These are phyloP conservation scores for Yamadazyma mexicana DNA, from an alignment of 1,139 yeast genomes.

Conservation along the genomic window DNA sequence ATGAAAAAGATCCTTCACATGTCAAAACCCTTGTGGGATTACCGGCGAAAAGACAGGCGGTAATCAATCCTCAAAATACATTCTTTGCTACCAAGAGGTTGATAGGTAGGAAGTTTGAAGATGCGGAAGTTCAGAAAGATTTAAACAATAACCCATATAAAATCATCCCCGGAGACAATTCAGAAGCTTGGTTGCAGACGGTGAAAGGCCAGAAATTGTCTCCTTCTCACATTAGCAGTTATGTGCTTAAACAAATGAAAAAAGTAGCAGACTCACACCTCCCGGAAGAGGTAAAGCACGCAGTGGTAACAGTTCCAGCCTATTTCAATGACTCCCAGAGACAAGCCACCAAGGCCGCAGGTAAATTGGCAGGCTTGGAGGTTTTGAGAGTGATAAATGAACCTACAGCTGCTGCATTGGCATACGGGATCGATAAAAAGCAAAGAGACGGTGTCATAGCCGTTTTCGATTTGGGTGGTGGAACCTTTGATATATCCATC, in stretches of 20 bases:
- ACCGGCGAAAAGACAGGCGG: slow-evolving; percentile 99
- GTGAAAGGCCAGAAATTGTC: slow-evolving; percentile 93
- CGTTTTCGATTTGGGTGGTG: slow-evolving; percentile 97
- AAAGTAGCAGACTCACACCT: slow-evolving; percentile 73
- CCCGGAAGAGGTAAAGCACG: slow-evolving; percentile 63
- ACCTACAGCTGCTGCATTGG: slow-evolving; percentile 66
- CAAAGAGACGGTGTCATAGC: slow-evolving; percentile 68
- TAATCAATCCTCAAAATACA: slow-evolving; percentile 97
- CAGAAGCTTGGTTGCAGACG: slow-evolving; percentile 98
- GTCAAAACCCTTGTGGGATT: slow-evolving; percentile 91
- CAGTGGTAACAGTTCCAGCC: slow-evolving; percentile 73
- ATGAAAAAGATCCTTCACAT: slow-evolving; percentile 80
- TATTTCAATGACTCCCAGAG: slow-evolving; percentile 64
- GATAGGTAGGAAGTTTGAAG: slow-evolving; percentile 98
- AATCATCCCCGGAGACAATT: slow-evolving; percentile 92
- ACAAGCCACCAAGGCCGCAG: slow-evolving; percentile 65
- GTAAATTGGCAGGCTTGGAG: slow-evolving; percentile 60
- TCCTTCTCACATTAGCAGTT: slow-evolving; percentile 97
- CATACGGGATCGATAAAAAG: slow-evolving; percentile 66
- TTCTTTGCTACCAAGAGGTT: slow-evolving; percentile 97
- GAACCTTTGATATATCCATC: slow-evolving; percentile 97
- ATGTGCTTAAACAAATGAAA: slow-evolving; percentile 92
- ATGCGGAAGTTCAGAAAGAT: slow-evolving; percentile 94
- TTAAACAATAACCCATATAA: slow-evolving; percentile 95
- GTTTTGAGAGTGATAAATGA: slow-evolving; percentile 61